Conservation (phyloP, 2,329 filamentous ascomycete species). For the Phyllosticta citrichinensis region DNA sequence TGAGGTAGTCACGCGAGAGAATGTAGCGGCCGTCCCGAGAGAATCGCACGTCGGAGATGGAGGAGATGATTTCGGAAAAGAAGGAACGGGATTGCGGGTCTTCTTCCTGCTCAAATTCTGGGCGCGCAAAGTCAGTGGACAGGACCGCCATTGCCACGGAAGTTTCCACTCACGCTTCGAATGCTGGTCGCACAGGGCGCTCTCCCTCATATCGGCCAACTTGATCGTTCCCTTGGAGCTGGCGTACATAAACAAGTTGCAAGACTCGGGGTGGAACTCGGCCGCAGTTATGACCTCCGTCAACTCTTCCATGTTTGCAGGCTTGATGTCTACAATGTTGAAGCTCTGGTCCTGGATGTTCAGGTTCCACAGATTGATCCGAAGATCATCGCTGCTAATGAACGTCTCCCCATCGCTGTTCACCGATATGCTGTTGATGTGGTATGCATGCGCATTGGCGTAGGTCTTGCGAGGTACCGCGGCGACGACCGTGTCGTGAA, state of each 20-base stretch:
- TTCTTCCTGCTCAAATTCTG: constrained; percentile 98
- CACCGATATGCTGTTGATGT: constrained; percentile 99
- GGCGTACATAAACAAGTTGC: constrained; percentile 99
- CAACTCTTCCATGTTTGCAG: constrained; percentile 98
- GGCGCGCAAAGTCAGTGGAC: not conserved
- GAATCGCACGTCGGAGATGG: constrained; percentile 96
- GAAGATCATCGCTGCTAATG: constrained; percentile 94
- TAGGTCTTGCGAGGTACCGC: constrained; percentile 94
- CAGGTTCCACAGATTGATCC: constrained; percentile 97
- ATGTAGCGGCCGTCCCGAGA: constrained; percentile 96
- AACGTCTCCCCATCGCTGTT: constrained; percentile 99
- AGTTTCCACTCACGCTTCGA: constrained; percentile 64
- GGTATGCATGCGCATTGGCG: constrained; percentile 96
- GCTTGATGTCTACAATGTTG: constrained; percentile 99
- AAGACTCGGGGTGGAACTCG: constrained; percentile 92
- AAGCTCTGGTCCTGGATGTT: constrained; percentile 99
- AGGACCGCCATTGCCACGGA: constrained; percentile 12
- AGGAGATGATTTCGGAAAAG: constrained; percentile 99
- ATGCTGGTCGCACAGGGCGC: constrained; percentile 89
- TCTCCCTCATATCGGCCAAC: constrained; percentile 95
- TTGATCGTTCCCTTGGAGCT: constrained; percentile 99
- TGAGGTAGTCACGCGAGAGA: constrained; percentile 92
- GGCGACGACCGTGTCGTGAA: constrained; percentile 96
- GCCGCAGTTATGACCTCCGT: constrained; percentile 98
- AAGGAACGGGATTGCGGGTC: constrained; percentile 94